Percentiles rank a stretch among this genome's conserved stretches.
These are phyloP conservation scores for Austroboletus niveus DNA, from an alignment of 1,284 basidiomycete genomes.

Conservation along the genomic window DNA sequence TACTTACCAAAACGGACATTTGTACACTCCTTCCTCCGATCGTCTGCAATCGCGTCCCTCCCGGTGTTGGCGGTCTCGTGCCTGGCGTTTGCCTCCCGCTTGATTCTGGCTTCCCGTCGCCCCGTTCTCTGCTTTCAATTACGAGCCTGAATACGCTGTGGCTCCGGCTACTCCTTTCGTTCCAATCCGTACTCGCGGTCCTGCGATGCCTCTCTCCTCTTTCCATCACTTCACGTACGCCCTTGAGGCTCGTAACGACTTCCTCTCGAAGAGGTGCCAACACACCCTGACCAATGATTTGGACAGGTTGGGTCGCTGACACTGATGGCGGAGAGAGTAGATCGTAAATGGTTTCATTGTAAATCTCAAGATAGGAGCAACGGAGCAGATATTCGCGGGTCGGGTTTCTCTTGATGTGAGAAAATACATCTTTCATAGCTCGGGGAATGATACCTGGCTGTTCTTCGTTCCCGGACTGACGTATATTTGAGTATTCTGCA, in stretches of 20 bases:
- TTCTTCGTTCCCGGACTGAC: slow-evolving; percentile 58
- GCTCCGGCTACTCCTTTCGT: slow-evolving; percentile 88
- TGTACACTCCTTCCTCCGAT: slow-evolving; percentile 73
- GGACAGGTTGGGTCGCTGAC: slow-evolving; percentile 63
- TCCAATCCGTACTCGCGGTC: slow-evolving; percentile 97
- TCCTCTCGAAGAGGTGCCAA: slow-evolving; percentile 83
- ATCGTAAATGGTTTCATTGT: slow-evolving; percentile 93
- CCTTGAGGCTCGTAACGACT: slow-evolving; percentile 87
- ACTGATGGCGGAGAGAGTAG: slow-evolving; percentile 72
- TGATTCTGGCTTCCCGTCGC: slow-evolving; percentile 41
- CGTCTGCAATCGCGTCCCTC: slow-evolving; percentile 66
- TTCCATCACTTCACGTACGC: slow-evolving; percentile 81
- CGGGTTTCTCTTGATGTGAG: slow-evolving; percentile 68
- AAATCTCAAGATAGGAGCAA: slow-evolving; percentile 94
- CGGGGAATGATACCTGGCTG: slow-evolving; percentile 95
- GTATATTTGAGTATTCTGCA: neutral
- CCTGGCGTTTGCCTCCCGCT: slow-evolving; percentile 58
- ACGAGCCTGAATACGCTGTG: slow-evolving; percentile 93
- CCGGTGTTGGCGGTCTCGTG: slow-evolving; percentile 58
- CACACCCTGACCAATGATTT: slow-evolving; percentile 63
- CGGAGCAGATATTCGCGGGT: slow-evolving; percentile 91
- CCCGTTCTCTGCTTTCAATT: slow-evolving; percentile 75
- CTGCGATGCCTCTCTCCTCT: slow-evolving; percentile 87
- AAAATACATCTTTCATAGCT: slow-evolving; percentile 84
- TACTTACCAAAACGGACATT: slow-evolving; percentile 75